Evolutionary conservation across 345 rosid genomes (phyloP), one percentile per base, ranked within the genome.

Genomic region (Eucalyptus regnans): DNA sequence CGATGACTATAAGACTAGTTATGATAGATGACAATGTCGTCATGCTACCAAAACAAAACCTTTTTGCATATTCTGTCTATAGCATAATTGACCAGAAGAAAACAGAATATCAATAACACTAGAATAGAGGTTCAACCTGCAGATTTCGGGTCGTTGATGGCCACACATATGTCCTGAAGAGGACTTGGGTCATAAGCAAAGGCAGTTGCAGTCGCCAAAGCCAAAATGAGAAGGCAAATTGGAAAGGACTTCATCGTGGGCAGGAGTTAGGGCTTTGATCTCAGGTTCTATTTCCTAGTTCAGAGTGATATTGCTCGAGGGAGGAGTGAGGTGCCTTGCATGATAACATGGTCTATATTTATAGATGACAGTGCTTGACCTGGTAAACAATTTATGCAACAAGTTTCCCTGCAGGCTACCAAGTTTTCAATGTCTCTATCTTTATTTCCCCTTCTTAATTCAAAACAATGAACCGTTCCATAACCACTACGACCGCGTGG

Each of bases 141-240:
- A 81, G 66, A 91, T 10, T 86, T 46, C 7, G 81, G 7, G 25
- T 91, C 91, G 1, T 91, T 64, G 50, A 91, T 43, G 22, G 90
- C 92, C 9, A 90, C 91, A 6, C 92, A 92, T 84, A 90, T 52
- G 89, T 92, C 94, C 89, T 92, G 92, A 9, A 93, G 90, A 58
- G 89, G 91, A 44, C 87, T 71, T 1, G 92, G 92, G 56, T 91
- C 91, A 52, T 44, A 90, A 14, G 93, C 93, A 31, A 50, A 86
- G 84, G 86, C 87, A 50, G 88, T 31, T 2, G 60, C 52, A 62
- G 68, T 87, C 6, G 90, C 81, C 71, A 88, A 86, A 54, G 87
- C 90, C 88, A 91, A 83, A 58, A 88, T 49, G 81, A 83, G 86
- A 41, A 86, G 48, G 22, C 81, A 9, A 33, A 44, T 86, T 62